Base-by-base conservation (phyloP, 805 yeast genomes). In the Tetrapisispora iriomotensis region DNA sequence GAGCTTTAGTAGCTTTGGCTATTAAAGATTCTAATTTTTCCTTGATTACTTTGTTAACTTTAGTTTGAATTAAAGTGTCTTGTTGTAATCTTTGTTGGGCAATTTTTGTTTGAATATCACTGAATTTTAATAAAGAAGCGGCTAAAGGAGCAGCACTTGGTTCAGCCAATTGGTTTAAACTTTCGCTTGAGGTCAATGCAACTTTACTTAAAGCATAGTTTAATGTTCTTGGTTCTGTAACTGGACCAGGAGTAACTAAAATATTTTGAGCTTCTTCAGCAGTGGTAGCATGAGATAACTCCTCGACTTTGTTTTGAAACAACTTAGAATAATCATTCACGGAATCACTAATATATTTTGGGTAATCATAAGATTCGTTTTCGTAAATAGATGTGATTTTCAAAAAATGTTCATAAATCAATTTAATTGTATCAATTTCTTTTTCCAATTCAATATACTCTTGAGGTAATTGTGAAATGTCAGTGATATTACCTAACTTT, bases 51-150 rank as follows among this genome's bases (percentile, higher is more conserved):
- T 74, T 68, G 61, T 85, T 85, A 62, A 83, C 82, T 50, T 79
- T 75, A 24, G 77, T 58, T 51, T 70, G 72, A 50, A 85, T 79
- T 58, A 79, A 66, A 48, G 76, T 78, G 60, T 85, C 95, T 67
- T 85, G 94, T 40, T 79, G 82, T 44, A 83, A 70, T 57, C 94
- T 75, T 19, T 86, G 84, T 53, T 81, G 84, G 40, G 92, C 95
- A 34, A 85, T 72, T 55, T 81, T 78, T 49, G 75, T 71, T 66
- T 85, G 77, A 42, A 78, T 76, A 33, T 75, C 72, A 41, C 87
- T 81, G 49, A 79, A 77, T 56, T 76, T 70, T 49, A 76, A 73
- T 49, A 84, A 68, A 3, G 77, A 82, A 46, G 75, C 70, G 18
- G 81, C 70, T 47, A 83, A 65, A 7, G 77, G 72, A 45, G 68